Evolutionary conservation across 192 early-diverging fungal species (phyloP).

Genomic region (Endogone sp.): DNA sequence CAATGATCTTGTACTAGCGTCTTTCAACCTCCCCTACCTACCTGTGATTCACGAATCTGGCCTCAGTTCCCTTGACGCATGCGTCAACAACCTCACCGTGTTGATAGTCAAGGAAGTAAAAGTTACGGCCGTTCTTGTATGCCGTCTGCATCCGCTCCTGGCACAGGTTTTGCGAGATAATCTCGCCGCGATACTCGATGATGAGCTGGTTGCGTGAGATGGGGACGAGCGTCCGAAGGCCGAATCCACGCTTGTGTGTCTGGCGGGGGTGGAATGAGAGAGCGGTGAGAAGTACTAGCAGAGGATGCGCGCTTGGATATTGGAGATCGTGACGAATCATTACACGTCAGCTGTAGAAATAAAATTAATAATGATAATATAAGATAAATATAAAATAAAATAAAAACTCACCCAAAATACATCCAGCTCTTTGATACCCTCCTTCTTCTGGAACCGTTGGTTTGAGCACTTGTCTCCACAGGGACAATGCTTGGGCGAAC

Average conservation of each 20-base stretch:
- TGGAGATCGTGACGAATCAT: too few relatives aligned
- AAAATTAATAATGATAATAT: not conserved
- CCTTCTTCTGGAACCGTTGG: slow-evolving; percentile 64
- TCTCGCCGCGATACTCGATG: slow-evolving; percentile 81
- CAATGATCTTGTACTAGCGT: too few relatives aligned
- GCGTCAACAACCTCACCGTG: slow-evolving; percentile 78
- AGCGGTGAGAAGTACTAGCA: not conserved
- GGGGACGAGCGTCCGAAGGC: slow-evolving; percentile 48
- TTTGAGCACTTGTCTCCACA: slow-evolving; percentile 69
- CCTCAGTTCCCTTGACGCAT: slow-evolving; percentile 69
- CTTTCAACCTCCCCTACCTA: too few relatives aligned
- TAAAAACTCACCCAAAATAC: slow-evolving; percentile 55
- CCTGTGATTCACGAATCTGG: slow-evolving; percentile 82
- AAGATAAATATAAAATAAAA: not conserved
- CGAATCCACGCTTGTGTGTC: slow-evolving; percentile 67
- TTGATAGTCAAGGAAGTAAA: slow-evolving; percentile 80
- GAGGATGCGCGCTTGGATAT: too few relatives aligned
- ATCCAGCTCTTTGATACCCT: slow-evolving; percentile 45
- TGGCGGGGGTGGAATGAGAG: slow-evolving; percentile 13
- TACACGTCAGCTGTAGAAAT: not conserved
- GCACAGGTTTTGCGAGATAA: slow-evolving; percentile 63
- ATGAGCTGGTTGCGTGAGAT: slow-evolving; percentile 60
- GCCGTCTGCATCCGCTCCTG: slow-evolving; percentile 68
- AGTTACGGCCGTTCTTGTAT: slow-evolving; percentile 59
- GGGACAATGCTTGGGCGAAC: slow-evolving; percentile 60